Evolutionary conservation across 177 flowering plant species (phyloP).

Genomic region (Tripterygium wilfordii): DNA sequence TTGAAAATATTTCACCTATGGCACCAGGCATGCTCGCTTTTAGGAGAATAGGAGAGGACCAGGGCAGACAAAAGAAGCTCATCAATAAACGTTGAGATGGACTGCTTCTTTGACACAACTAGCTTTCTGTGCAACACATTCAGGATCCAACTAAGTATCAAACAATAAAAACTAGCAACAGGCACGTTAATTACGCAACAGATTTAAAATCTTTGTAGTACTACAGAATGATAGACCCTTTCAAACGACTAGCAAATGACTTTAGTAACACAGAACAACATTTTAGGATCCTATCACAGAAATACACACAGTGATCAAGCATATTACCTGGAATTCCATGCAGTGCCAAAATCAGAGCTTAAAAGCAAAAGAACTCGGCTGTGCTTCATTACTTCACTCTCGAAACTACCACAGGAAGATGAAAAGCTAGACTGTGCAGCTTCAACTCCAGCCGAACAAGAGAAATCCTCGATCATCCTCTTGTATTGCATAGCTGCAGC

Average conservation of each 20-base stretch:
- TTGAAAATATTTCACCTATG: constrained; percentile 54
- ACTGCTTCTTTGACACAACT: constrained; percentile 44
- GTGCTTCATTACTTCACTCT: constrained; percentile 63
- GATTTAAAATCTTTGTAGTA: not conserved
- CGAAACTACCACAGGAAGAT: constrained; percentile 24
- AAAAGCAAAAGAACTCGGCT: constrained; percentile 80
- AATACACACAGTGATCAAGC: too few relatives aligned
- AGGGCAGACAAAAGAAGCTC: constrained; percentile 72
- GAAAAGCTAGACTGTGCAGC: constrained; percentile 6
- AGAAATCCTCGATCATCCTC: constrained; percentile 1
- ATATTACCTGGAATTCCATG: constrained; percentile 90
- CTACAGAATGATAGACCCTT: too few relatives aligned
- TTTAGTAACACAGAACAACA: too few relatives aligned
- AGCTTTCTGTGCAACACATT: constrained; percentile 51
- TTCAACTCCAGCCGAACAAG: constrained; percentile 9
- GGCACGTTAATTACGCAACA: too few relatives aligned
- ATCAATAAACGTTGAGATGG: constrained; percentile 31
- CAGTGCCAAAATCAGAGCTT: constrained; percentile 75
- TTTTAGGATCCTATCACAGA: not conserved
- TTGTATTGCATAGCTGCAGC: constrained; percentile 29
- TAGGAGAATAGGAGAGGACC: constrained; percentile 80
- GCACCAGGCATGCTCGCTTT: constrained; percentile 91
- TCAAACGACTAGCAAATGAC: too few relatives aligned
- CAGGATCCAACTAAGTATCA: constrained; percentile 1
- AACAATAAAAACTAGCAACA: not conserved